phyloP scores from a whole-genome alignment of 768 basidiomycete species.

The Austroboletus festivus region DNA sequence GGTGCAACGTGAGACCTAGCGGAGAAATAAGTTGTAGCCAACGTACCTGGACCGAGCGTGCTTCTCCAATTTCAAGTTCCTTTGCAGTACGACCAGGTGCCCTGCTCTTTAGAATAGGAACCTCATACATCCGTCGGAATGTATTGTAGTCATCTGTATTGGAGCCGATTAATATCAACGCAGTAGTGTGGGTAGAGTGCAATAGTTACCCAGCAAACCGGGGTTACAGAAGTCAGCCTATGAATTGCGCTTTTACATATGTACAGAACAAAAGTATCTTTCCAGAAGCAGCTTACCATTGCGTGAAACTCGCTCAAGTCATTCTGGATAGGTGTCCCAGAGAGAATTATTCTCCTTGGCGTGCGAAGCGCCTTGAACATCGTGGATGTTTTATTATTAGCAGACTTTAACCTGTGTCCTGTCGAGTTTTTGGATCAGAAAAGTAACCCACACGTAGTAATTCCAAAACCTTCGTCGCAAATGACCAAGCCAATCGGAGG shows the following conservation, averaged over 20 bases:
- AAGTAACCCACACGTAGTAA: background rate
- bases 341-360: slow-evolving; percentile 78
- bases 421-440: background rate
- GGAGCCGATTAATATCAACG: slow-evolving; percentile 2
- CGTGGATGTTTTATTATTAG: slow-evolving; percentile 83
- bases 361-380: slow-evolving; percentile 82
- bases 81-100: slow-evolving; percentile 68
- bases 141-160: slow-evolving; percentile 65
- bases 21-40: slow-evolving; percentile 3
- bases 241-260: background rate
- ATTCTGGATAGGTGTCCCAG: slow-evolving; percentile 97
- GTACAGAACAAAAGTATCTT: background rate
- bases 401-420: slow-evolving; percentile 92
- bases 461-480: slow-evolving; percentile 86
- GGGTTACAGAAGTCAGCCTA: slow-evolving; percentile 95
- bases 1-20: background rate
- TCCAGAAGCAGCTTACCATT: slow-evolving; percentile 60
- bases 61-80: slow-evolving; percentile 75
- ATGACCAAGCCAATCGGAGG: slow-evolving; percentile 92
- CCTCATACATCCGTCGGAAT: slow-evolving; percentile 82
- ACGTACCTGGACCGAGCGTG: slow-evolving; percentile 69
- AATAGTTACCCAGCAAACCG: slow-evolving; percentile 65
- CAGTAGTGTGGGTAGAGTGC: background rate
- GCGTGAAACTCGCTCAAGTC: slow-evolving; percentile 93
- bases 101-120: slow-evolving; percentile 82